These are phyloP conservation scores for Aspergillus uvarum DNA, from an alignment of 2,329 filamentous ascomycete species.

Conservation along the genomic window DNA sequence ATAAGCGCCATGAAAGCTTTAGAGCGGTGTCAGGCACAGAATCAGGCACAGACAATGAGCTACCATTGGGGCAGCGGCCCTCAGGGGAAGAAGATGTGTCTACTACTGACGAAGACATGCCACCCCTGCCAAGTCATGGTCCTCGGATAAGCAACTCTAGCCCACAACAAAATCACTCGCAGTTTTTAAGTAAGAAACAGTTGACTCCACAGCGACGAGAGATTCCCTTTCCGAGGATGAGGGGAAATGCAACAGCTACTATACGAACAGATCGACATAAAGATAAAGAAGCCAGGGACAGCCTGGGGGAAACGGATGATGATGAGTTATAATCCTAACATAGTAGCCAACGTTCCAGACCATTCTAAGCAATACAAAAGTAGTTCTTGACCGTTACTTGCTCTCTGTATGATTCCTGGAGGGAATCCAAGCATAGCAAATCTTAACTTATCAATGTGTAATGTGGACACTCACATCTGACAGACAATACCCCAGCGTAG, in stretches of 20 bases:
- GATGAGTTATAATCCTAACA: constrained; percentile 38
- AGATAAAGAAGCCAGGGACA: constrained; percentile 24
- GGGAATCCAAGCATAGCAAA: not conserved
- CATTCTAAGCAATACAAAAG: not conserved
- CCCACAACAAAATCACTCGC: not conserved
- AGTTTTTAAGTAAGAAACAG: constrained; percentile 14
- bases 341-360: not conserved
- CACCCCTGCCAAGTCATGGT: not conserved
- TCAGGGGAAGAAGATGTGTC: constrained; percentile 36
- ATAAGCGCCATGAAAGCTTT: constrained; percentile 8
- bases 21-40: constrained; percentile 26
- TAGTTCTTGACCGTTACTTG: not conserved
- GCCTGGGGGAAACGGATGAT: constrained; percentile 41
- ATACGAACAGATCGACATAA: constrained; percentile 1
- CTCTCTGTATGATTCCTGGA: not conserved
- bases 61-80: constrained; percentile 31
- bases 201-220: constrained; percentile 42
- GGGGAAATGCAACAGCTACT: constrained; percentile 7
- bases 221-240: constrained; percentile 40
- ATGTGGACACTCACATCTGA: too few species aligned
- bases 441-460: too few species aligned
- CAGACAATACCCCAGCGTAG: too few species aligned
- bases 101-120: constrained; percentile 32
- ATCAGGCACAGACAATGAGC: constrained; percentile 29
- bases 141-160: not conserved